Conservation (phyloP, 2,329 filamentous ascomycete species). For the Cyphellophora europaea region DNA sequence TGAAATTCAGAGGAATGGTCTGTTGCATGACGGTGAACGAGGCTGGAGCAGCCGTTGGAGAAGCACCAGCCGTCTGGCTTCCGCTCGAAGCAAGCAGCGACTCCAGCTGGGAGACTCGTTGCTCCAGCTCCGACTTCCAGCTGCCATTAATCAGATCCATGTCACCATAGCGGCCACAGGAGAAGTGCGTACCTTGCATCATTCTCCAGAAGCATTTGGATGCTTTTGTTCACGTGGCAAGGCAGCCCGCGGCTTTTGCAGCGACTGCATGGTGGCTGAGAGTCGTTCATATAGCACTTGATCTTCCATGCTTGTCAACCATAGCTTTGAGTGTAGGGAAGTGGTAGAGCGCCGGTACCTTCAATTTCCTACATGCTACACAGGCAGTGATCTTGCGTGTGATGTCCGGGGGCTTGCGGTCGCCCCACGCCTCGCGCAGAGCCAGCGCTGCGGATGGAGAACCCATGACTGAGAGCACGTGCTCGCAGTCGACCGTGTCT, state of each 20-base stretch:
- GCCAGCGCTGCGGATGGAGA: slow-evolving; percentile 12
- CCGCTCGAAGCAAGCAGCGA: neutral
- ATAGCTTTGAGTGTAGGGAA: too few relatives aligned
- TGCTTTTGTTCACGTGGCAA: slow-evolving; percentile 43
- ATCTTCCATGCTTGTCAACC: too few relatives aligned
- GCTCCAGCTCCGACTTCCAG: slow-evolving; percentile 27
- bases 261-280: slow-evolving; percentile 37
- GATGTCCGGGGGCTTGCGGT: slow-evolving; percentile 27
- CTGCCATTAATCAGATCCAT: slow-evolving; percentile 27
- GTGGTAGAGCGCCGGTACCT: too few relatives aligned
- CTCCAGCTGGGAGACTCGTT: slow-evolving; percentile 9
- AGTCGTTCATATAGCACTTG: slow-evolving; percentile 42
- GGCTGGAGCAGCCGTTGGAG: too few relatives aligned
- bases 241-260: slow-evolving; percentile 39
- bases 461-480: too few relatives aligned
- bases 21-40: neutral
- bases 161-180: slow-evolving; percentile 33
- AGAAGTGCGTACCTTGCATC: too few relatives aligned
- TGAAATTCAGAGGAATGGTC: too few relatives aligned
- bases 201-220: slow-evolving; percentile 31
- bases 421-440: slow-evolving; percentile 26
- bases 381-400: slow-evolving; percentile 24
- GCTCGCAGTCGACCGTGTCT: too few relatives aligned
- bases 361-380: slow-evolving; percentile 23
- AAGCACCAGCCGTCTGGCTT: too few relatives aligned